phyloP scores from a whole-genome alignment of 2,329 filamentous ascomycete genomes.

The Aspergillus piperis region DNA sequence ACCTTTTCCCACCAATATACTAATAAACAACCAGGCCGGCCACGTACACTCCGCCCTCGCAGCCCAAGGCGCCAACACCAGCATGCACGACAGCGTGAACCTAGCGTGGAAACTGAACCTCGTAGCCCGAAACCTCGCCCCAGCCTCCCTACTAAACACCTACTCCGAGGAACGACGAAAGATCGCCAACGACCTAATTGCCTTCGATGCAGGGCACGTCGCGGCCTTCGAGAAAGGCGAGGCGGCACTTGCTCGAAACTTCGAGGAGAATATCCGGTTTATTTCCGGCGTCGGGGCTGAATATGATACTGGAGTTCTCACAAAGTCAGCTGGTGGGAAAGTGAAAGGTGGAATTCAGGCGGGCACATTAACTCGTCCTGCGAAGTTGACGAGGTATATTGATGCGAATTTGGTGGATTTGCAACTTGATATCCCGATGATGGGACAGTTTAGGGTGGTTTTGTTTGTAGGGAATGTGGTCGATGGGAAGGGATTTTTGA shows the following conservation, averaged over 20 bases:
- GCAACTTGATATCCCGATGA: slow-evolving; percentile 74
- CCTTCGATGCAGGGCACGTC: slow-evolving; percentile 46
- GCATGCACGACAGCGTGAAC: slow-evolving; percentile 41
- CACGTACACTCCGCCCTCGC: slow-evolving; percentile 36
- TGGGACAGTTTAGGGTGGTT: slow-evolving; percentile 76
- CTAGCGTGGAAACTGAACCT: slow-evolving; percentile 40
- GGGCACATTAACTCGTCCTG: slow-evolving; percentile 60
- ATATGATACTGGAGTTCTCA: slow-evolving; percentile 60
- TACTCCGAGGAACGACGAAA: slow-evolving; percentile 36
- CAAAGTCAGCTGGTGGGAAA: slow-evolving; percentile 54
- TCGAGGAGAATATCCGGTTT: slow-evolving; percentile 69
- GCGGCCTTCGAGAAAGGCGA: slow-evolving; percentile 62
- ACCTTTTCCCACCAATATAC: no score
- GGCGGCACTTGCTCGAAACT: slow-evolving; percentile 66
- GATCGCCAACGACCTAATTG: slow-evolving; percentile 35
- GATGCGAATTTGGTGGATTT: slow-evolving; percentile 77
- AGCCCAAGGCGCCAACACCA: slow-evolving; percentile 39
- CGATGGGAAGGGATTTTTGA: slow-evolving; percentile 59
- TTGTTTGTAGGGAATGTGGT: slow-evolving; percentile 67
- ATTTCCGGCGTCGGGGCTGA: slow-evolving; percentile 72
- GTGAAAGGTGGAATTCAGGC: slow-evolving; percentile 46
- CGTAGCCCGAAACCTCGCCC: slow-evolving; percentile 27
- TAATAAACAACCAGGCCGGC: slow-evolving; percentile 22
- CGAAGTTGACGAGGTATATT: slow-evolving; percentile 71
- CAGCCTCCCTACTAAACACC: slow-evolving; percentile 25